phyloP scores from a whole-genome alignment of 345 rosid genomes.

The Moricandia moricandioides region DNA sequence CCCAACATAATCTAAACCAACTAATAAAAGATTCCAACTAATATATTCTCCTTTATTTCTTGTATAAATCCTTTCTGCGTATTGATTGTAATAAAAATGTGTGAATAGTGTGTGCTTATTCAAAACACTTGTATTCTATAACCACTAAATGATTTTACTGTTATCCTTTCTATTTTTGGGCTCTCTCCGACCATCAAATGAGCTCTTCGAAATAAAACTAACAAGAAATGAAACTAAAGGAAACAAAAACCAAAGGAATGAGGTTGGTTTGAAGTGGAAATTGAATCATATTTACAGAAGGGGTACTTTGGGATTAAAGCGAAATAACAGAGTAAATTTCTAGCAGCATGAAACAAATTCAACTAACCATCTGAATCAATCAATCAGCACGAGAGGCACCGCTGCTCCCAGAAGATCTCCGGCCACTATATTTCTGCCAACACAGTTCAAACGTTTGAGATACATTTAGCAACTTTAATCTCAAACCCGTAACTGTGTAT shows the following conservation, averaged over 20 bases:
- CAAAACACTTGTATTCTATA: neutral
- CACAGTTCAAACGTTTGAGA: constrained; percentile 7
- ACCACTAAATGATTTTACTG: neutral
- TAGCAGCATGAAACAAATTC: constrained; percentile 12
- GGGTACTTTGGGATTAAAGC: constrained; percentile 5
- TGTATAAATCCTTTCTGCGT: neutral
- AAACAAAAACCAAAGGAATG: neutral
- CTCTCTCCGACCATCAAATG: neutral
- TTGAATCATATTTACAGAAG: constrained; percentile 22
- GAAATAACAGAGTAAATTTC: constrained; percentile 3
- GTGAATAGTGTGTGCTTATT: neutral
- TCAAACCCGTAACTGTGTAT: neutral
- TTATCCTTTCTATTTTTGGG: neutral
- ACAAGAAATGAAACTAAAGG: neutral
- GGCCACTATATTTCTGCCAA: constrained; percentile 49
- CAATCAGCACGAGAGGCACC: constrained; percentile 47
- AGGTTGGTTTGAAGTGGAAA: constrained; percentile 4
- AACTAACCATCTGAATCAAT: constrained; percentile 10
- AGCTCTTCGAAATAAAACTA: neutral
- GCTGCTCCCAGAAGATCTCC: constrained; percentile 48
- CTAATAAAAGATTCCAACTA: neutral
- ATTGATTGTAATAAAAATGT: neutral
- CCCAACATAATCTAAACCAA: neutral
- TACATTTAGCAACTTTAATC: neutral
- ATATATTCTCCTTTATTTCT: constrained; percentile 13